phyloP scores from a whole-genome alignment of 306 rosid genomes.

The Lablab purpureus region DNA sequence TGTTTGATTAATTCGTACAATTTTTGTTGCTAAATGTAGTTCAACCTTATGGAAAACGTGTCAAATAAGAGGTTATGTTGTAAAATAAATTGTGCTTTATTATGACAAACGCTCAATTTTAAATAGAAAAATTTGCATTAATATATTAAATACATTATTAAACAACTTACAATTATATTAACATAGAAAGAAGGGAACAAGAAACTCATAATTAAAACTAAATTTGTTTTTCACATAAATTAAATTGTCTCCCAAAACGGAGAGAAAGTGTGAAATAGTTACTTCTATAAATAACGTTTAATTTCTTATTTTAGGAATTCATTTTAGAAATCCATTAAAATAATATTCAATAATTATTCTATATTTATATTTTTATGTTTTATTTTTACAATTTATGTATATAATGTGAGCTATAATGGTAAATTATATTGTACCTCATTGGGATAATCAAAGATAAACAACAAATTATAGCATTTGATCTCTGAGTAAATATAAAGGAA shows the following conservation, averaged over 20 bases:
- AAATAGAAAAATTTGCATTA: neutral
- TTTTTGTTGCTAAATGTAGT: no score
- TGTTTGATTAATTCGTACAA: no score
- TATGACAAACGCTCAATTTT: neutral
- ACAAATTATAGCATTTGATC: slow-evolving; percentile 9
- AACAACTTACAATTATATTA: neutral
- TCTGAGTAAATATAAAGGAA: slow-evolving; percentile 64
- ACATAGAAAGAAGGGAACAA: neutral
- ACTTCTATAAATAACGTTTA: slow-evolving; percentile 5
- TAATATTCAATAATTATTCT: neutral
- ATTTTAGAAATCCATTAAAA: slow-evolving; percentile 8
- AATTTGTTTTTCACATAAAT: neutral
- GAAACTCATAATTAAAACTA: neutral
- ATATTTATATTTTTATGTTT: neutral
- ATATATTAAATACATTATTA: neutral
- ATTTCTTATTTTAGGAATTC: neutral
- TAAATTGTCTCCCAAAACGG: slow-evolving; percentile 5
- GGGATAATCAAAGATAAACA: neutral
- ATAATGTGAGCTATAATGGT: neutral
- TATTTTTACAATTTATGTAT: neutral
- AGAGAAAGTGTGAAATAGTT: neutral
- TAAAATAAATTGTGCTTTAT: no score
- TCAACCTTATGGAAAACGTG: no score
- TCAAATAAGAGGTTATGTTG: no score
- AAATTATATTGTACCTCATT: neutral